Evolutionary conservation across 208 protist species (phyloP).

Genomic region (Acanthamoeba lenticulata): DNA sequence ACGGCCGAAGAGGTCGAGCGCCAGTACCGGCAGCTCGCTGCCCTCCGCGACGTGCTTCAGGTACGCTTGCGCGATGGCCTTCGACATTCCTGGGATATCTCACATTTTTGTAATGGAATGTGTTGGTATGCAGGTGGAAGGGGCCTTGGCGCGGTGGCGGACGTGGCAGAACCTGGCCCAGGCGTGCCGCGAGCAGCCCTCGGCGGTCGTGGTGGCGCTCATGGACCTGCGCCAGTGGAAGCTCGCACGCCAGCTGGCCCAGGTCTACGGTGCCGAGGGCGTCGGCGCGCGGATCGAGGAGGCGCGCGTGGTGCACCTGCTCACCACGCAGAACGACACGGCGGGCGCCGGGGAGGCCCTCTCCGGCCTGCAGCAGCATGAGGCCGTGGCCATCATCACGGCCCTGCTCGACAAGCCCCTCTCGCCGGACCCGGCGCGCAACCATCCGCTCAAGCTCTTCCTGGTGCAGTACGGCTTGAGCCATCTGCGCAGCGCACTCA

Average conservation of each 20-base stretch:
- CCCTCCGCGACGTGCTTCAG: background rate
- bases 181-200: background rate
- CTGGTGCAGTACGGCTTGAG: background rate
- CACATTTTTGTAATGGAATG: background rate
- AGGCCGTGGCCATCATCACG: background rate
- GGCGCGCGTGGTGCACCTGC: conserved; percentile 16
- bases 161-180: conserved; percentile 27
- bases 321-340: conserved; percentile 10
- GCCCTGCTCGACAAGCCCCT: background rate
- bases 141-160: background rate
- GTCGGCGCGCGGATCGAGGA: conserved; percentile 12
- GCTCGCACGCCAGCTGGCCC: conserved; percentile 2
- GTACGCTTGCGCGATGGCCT: background rate
- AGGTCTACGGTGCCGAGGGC: background rate
- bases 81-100: no score
- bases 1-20: conserved; percentile 16
- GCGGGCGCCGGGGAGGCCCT: background rate
- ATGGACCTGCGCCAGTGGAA: conserved; percentile 26
- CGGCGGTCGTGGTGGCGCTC: background rate
- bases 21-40: background rate
- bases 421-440: background rate
- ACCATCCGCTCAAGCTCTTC: background rate
- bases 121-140: background rate
- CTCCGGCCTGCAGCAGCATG: background rate
- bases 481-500: background rate